Conservation (phyloP, 805 yeast genomes). For the Starmerella bombicola region DNA sequence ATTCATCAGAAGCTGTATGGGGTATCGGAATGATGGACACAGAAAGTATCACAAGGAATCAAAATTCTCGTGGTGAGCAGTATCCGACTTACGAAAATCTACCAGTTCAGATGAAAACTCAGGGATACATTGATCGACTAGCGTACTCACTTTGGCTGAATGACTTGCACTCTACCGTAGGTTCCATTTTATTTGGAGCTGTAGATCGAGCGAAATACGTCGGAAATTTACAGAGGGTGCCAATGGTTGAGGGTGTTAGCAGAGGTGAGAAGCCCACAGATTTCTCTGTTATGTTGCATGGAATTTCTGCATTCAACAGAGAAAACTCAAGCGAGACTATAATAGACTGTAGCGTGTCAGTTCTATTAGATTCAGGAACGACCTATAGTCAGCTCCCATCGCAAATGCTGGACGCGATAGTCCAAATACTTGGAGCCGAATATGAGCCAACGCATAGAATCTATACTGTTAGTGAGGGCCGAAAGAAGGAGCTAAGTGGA, state of each 20-base stretch:
- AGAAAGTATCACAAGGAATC: constrained; percentile 27
- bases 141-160: constrained; percentile 38
- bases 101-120: constrained; percentile 29
- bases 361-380: constrained; percentile 42
- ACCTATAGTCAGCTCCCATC: constrained; percentile 38
- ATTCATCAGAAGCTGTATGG: constrained; percentile 46
- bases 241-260: constrained; percentile 26
- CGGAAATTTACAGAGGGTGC: constrained; percentile 30
- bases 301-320: constrained; percentile 10
- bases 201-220: constrained; percentile 32
- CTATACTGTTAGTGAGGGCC: constrained; percentile 6
- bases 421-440: constrained; percentile 12
- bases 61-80: constrained; percentile 10
- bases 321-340: not conserved
- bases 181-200: constrained; percentile 34
- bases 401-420: constrained; percentile 10
- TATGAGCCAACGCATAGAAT: constrained; percentile 3
- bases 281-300: constrained; percentile 21
- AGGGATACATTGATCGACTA: constrained; percentile 33
- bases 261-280: constrained; percentile 18
- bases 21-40: constrained; percentile 29
- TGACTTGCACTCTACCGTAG: constrained; percentile 24
- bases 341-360: constrained; percentile 14
- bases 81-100: constrained; percentile 25
- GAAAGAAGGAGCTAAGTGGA: not conserved